Base-by-base conservation (phyloP, 371 early-diverging fungal genomes). In the Mucor mucedo region DNA sequence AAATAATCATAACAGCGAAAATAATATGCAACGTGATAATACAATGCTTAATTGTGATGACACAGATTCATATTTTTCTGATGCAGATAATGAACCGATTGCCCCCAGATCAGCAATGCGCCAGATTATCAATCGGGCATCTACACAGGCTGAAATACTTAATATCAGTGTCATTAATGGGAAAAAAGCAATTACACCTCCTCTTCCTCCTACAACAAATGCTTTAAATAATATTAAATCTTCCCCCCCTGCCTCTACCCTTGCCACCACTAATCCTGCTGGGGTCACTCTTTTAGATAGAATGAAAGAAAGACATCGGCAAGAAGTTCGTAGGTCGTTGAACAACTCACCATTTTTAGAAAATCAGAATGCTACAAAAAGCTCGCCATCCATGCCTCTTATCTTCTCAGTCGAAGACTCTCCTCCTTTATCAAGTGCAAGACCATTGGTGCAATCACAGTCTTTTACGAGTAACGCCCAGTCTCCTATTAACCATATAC, bases 221-320 rank as follows among this genome's bases (percentile, higher is more conserved):
- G n/a, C 35, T 16, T 16, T 21, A 21, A 47, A n/a, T 29, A 44
- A 30, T 29, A 47, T 32, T 55, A 40, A 35, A 55, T 1, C 48
- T 41, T 21, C 57, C 11, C 14, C 63, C 52, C 33, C 52, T 63
- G 58, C 56, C 32, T 57, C 40, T 29, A 42, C 50, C 7, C 42
- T n/a, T 13, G 29, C 33, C 52, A 29, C 21, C 27, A 30, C 30
- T 14, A 13, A 28, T 30, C 21, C 38, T 52, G 7, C 48, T 29
- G 60, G 53, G 52, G 67, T 27, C 47, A 50, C 39, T 16, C 28
- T 71, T 3, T 63, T 72, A 62, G 60, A 52, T 47, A 52, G 72
- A 52, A 68, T 72, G 72, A 72, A 68, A 40, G 72, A 72, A 55
- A 64, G 72, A n/a, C 72, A 72, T 62, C 65, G 72, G 14, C 57